Conservation (phyloP, 352 stramenopile species). For the Aphanomyces invadans region DNA sequence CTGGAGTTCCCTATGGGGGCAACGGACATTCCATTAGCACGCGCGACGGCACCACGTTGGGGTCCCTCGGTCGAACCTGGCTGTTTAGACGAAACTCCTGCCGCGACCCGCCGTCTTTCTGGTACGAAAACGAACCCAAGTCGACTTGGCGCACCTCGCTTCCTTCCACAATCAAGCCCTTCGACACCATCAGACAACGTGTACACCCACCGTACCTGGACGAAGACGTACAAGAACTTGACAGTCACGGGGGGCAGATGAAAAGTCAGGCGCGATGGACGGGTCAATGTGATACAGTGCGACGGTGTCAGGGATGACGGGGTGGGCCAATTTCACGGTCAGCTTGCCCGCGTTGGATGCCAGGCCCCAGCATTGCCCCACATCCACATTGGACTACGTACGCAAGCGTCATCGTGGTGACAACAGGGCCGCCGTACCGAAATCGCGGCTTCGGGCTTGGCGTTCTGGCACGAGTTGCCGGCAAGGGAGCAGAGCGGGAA, state of each 20-base stretch:
- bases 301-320: constrained; percentile 56
- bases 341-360: constrained; percentile 46
- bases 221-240: constrained; percentile 42
- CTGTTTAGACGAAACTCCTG: constrained; percentile 62
- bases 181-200: constrained; percentile 35
- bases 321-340: constrained; percentile 59
- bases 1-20: constrained; percentile 32
- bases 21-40: constrained; percentile 25
- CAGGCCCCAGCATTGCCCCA: constrained; percentile 78
- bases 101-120: constrained; percentile 37
- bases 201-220: not conserved
- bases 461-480: constrained; percentile 32
- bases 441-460: constrained; percentile 59
- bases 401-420: not conserved
- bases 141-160: constrained; percentile 43
- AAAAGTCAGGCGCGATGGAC: constrained; percentile 60
- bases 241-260: constrained; percentile 56
- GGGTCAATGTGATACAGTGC: constrained; percentile 76
- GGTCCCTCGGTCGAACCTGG: constrained; percentile 19
- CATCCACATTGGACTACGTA: constrained; percentile 68
- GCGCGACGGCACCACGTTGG: too few relatives aligned
- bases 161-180: constrained; percentile 30
- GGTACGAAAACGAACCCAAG: constrained; percentile 73
- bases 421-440: constrained; percentile 39
- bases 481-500: constrained; percentile 33